phyloP scores from a whole-genome alignment of 2,329 filamentous ascomycete genomes.

The Cadophora sp. region DNA sequence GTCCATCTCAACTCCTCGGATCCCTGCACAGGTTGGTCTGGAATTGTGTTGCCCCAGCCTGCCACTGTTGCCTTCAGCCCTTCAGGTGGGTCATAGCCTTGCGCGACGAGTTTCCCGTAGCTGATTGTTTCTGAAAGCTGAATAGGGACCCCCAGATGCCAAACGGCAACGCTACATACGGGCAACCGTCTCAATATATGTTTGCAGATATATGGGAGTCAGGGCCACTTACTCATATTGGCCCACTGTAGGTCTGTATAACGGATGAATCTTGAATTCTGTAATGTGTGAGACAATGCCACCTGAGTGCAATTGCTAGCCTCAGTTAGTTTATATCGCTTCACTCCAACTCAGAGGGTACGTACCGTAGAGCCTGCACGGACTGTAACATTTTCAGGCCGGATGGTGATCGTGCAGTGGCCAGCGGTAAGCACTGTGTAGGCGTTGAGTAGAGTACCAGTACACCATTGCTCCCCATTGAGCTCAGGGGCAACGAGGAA shows the following conservation, averaged over 20 bases:
- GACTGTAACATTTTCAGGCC: slow-evolving; percentile 31
- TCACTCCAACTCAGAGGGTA: slow-evolving; percentile 16
- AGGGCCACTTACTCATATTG: slow-evolving; percentile 6
- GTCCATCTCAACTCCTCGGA: slow-evolving; percentile 31
- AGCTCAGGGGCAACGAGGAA: slow-evolving; percentile 32
- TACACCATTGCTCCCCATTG: slow-evolving; percentile 33
- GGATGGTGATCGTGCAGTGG: slow-evolving; percentile 32
- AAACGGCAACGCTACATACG: slow-evolving; percentile 32
- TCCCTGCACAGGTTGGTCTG: slow-evolving; percentile 17
- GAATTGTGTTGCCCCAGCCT: slow-evolving; percentile 24
- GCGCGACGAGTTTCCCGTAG: slow-evolving; percentile 31
- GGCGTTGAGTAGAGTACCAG: slow-evolving; percentile 35
- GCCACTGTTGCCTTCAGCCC: slow-evolving; percentile 25
- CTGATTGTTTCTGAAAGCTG: slow-evolving; percentile 29
- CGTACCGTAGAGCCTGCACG: slow-evolving; percentile 37
- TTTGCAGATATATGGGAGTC: slow-evolving; percentile 6
- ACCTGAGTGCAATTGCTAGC: slow-evolving; percentile 32
- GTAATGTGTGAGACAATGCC: slow-evolving; percentile 29
- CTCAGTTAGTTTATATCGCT: slow-evolving; percentile 12
- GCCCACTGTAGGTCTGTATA: slow-evolving; percentile 28
- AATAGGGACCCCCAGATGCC: slow-evolving; percentile 33
- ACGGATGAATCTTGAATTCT: slow-evolving; percentile 30
- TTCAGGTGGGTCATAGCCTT: slow-evolving; percentile 33
- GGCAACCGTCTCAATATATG: slow-evolving; percentile 14
- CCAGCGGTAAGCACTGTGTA: slow-evolving; percentile 38